phyloP scores from a whole-genome alignment of 345 rosid genomes.

The Gossypium australe region DNA sequence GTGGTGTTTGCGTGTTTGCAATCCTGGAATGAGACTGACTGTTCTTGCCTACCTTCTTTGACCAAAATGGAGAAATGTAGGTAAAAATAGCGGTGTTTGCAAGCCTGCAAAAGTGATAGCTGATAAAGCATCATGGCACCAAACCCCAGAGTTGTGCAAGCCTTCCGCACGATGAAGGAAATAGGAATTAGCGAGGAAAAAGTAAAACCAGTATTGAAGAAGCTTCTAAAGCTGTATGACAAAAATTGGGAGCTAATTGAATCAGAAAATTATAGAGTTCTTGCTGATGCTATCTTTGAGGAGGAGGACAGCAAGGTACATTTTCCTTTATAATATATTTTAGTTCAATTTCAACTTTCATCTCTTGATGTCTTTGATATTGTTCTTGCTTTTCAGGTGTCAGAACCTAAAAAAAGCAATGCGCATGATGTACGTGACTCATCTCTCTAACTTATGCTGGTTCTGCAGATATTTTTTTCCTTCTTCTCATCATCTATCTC shows the following conservation, averaged over 20 bases:
- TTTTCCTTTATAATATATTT: slow-evolving; percentile 8
- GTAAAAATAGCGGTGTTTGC: neutral
- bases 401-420: slow-evolving; percentile 30
- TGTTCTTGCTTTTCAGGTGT: slow-evolving; percentile 30
- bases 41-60: neutral
- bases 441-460: neutral
- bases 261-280: slow-evolving; percentile 74
- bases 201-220: slow-evolving; percentile 70
- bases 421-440: slow-evolving; percentile 31
- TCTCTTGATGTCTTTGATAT: neutral
- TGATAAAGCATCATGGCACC: slow-evolving; percentile 41
- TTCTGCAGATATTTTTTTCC: slow-evolving; percentile 10
- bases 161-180: slow-evolving; percentile 60
- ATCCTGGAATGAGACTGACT: neutral
- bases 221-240: slow-evolving; percentile 57
- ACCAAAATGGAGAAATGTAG: neutral
- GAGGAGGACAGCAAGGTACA: slow-evolving; percentile 59
- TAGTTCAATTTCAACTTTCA: neutral
- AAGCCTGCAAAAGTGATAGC: neutral
- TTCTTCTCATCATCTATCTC: neutral
- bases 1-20: neutral
- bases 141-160: slow-evolving; percentile 40
- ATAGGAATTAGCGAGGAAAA: slow-evolving; percentile 48
- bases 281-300: slow-evolving; percentile 84
- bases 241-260: slow-evolving; percentile 80